phyloP scores from a whole-genome alignment of 805 yeast species.

The Starmerella ratchasimensis region DNA sequence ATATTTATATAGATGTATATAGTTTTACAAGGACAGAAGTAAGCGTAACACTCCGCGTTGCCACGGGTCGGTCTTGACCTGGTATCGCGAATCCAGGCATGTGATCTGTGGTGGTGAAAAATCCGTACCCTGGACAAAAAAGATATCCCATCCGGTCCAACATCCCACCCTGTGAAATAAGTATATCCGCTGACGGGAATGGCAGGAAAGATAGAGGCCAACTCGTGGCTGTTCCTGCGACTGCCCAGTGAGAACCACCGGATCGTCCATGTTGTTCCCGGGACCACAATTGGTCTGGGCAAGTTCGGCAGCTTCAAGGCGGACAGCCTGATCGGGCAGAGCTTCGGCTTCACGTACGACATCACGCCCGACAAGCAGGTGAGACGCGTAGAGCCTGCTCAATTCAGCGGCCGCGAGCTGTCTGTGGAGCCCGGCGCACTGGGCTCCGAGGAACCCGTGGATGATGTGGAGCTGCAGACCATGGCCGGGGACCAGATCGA shows the following conservation, averaged over 20 bases:
- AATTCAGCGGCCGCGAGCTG: too few relatives aligned
- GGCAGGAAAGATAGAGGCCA: constrained; percentile 29
- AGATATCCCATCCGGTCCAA: too few relatives aligned
- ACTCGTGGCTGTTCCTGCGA: constrained; percentile 49
- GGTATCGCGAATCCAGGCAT: too few relatives aligned
- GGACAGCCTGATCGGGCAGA: constrained; percentile 61
- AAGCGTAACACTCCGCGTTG: too few relatives aligned
- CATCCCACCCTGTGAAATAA: too few relatives aligned
- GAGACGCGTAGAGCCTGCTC: constrained; percentile 21
- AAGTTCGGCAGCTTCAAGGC: constrained; percentile 81
- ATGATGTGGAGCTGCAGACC: constrained; percentile 38
- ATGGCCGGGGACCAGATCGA: constrained; percentile 52
- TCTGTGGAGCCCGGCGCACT: too few relatives aligned
- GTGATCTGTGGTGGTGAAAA: too few relatives aligned
- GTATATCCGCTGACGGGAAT: too few relatives aligned
- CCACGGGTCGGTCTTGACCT: too few relatives aligned
- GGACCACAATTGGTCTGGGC: constrained; percentile 58
- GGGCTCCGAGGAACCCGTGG: constrained; percentile 27
- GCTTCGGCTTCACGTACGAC: constrained; percentile 83
- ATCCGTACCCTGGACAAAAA: too few relatives aligned
- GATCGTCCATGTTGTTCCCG: constrained; percentile 51
- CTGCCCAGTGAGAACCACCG: constrained; percentile 73
- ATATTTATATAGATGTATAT: too few relatives aligned
- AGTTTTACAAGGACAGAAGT: too few relatives aligned
- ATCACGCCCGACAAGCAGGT: constrained; percentile 40